Percentiles rank a stretch among this genome's conserved stretches.
These are phyloP conservation scores for Fusarium luffae DNA, from an alignment of 2,329 filamentous ascomycete species.

Conservation along the genomic window DNA sequence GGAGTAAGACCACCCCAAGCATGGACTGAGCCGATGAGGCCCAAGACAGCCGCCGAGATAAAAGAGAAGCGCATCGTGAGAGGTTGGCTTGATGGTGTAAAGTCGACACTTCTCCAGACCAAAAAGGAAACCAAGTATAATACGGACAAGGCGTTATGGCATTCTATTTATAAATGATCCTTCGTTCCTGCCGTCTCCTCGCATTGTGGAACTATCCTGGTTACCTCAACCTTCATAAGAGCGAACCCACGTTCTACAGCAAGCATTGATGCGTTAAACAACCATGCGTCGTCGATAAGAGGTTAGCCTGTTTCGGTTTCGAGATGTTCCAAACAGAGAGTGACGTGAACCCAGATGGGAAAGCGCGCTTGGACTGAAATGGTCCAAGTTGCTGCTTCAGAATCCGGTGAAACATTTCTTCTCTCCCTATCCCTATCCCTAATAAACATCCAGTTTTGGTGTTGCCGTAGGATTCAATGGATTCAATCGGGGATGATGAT, in stretches of 20 bases:
- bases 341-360: conserved; percentile 1
- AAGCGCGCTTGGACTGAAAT: conserved; percentile 20
- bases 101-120: not conserved
- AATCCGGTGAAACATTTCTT: conserved; percentile 26
- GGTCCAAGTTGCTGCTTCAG: conserved; percentile 26
- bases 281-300: conserved; percentile 5
- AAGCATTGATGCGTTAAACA: conserved; percentile 14
- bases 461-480: not conserved
- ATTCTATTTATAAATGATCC: conserved; percentile 18
- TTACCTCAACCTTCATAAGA: conserved; percentile 14
- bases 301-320: conserved; percentile 23
- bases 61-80: conserved; percentile 37
- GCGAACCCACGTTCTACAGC: conserved; percentile 8
- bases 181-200: not conserved
- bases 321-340: conserved; percentile 17
- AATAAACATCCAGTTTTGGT: not conserved
- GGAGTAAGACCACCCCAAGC: conserved; percentile 35
- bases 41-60: conserved; percentile 29
- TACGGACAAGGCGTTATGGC: not conserved
- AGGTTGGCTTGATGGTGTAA: not conserved
- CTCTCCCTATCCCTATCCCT: not conserved
- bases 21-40: conserved; percentile 26
- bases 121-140: not conserved
- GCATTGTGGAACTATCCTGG: conserved; percentile 35
- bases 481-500: conserved; percentile 25